A percentile compares a stretch with the other conserved stretches of the same genome.
Evolutionary conservation across 2,329 filamentous ascomycete genomes (phyloP).

Genomic region (Aspergillus quadrilineatus): DNA sequence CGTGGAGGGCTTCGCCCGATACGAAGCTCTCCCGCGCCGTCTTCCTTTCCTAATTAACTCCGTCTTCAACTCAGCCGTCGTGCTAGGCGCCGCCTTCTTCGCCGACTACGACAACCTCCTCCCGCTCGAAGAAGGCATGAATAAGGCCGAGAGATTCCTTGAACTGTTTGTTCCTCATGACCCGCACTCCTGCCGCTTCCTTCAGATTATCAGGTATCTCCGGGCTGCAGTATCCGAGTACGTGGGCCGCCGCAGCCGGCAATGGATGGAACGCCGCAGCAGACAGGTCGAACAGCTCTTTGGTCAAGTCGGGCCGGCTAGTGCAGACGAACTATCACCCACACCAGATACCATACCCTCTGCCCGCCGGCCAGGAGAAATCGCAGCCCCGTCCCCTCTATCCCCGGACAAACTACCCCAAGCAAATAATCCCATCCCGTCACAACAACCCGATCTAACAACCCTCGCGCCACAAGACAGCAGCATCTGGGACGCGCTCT

Average conservation of each 20-base stretch:
- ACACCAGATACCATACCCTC: slow-evolving; percentile 7
- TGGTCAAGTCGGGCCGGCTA: slow-evolving; percentile 32
- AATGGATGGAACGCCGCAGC: slow-evolving; percentile 41
- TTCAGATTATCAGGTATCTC: slow-evolving; percentile 42
- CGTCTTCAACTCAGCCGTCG: slow-evolving; percentile 47
- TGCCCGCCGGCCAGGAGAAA: slow-evolving; percentile 7
- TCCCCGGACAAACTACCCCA: slow-evolving; percentile 23
- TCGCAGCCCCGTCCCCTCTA: slow-evolving; percentile 24
- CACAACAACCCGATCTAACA: slow-evolving; percentile 21
- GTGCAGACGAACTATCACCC: slow-evolving; percentile 10
- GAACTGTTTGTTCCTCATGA: slow-evolving; percentile 36
- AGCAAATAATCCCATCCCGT: slow-evolving; percentile 13
- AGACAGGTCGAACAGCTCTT: slow-evolving; percentile 45
- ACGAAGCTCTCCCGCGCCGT: slow-evolving; percentile 40
- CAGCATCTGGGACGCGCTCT: slow-evolving; percentile 34
- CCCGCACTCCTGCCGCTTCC: slow-evolving; percentile 37
- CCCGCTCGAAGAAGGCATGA: slow-evolving; percentile 34
- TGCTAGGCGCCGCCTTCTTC: slow-evolving; percentile 48
- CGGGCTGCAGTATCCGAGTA: slow-evolving; percentile 40
- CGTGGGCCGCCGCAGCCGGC: slow-evolving; percentile 36
- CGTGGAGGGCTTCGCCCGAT: slow-evolving; percentile 36
- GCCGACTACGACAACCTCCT: slow-evolving; percentile 45
- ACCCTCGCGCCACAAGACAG: slow-evolving; percentile 16
- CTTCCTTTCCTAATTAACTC: slow-evolving; percentile 50
- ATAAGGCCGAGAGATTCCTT: slow-evolving; percentile 36